Base-by-base conservation (phyloP, 805 yeast genomes). In the Starmerella khaoyaiensis region DNA sequence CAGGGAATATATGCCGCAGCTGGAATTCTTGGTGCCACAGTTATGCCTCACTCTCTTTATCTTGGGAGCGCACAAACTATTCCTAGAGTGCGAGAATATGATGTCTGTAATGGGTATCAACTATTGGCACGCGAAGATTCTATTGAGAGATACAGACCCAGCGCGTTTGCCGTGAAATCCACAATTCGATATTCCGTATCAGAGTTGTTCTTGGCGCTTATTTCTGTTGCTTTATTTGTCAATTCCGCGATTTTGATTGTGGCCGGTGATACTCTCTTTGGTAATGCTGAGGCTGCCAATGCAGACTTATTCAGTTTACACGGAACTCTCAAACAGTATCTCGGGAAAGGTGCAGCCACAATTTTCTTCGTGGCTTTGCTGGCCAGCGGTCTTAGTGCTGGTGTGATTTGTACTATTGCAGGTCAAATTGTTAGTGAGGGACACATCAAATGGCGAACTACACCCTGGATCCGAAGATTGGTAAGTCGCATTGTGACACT, bases 351-450 rank as follows among this genome's bases (percentile, higher is more conserved):
- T 7, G 93, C 83, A 0, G 96, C 95, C 20, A 74, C 82, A 1
- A 58, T 83, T 0, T 86, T 86, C 60, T 83, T 83, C 69, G 56
- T 82, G 36, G 95, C 95, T 0, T 64, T 86, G 49, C 62, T 86
- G 27, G 71, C 80, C 41, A 77, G 90, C 40, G 95, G 95, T 5
- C 84, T 80, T 52, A 77, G 86, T 31, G 94, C 95, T 0, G 94
- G 95, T 33, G 74, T 86, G 29, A 86, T 84, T 2, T 84, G 95
- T 56, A 86, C 96, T 0, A 78, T 86, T 61, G 82, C 93, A 0
- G 95, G 95, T 8, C 93, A 86, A 58, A 75, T 86, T 49, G 94
- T 86, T 2, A 72, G 83, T 48, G 96, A 86, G 56, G 96, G 96
- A 1, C 87, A 81, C 52, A 62, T 86, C 27, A 69, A 75, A 36